These are phyloP conservation scores for Bretschneidera sinensis DNA, from an alignment of 345 rosid genomes.

Conservation along the genomic window DNA sequence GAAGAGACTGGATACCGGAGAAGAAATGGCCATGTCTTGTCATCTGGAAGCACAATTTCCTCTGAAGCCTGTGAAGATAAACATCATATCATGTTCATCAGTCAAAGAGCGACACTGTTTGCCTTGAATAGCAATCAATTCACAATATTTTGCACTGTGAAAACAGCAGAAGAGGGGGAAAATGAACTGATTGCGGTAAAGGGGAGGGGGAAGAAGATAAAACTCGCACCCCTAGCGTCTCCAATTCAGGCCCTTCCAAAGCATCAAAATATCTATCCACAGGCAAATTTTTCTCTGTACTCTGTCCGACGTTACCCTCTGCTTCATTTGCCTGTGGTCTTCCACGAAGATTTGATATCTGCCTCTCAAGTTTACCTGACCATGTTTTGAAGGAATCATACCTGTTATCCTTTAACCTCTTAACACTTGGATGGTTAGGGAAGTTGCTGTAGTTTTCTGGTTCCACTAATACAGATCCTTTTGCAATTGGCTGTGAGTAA, in stretches of 20 bases:
- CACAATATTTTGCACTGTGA: no score
- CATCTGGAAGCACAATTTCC: conserved; percentile 62
- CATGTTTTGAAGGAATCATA: conserved; percentile 80
- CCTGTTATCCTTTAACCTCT: conserved; percentile 48
- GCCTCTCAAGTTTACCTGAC: conserved; percentile 83
- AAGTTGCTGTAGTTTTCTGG: conserved; percentile 12
- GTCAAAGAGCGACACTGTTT: no score
- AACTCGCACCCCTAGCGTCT: conserved; percentile 58
- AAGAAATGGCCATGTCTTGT: conserved; percentile 77
- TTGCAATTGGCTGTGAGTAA: conserved; percentile 68
- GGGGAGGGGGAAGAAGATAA: not conserved
- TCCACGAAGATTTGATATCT: conserved; percentile 53
- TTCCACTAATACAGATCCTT: conserved; percentile 21
- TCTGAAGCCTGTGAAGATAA: conserved; percentile 63
- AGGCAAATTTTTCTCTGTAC: conserved; percentile 34
- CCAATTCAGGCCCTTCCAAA: conserved; percentile 77
- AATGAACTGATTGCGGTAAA: no score
- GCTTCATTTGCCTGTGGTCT: conserved; percentile 31
- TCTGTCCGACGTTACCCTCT: no score
- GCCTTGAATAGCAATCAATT: no score
- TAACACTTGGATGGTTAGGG: conserved; percentile 24
- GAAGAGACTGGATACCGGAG: conserved; percentile 67
- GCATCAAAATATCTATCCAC: conserved; percentile 81
- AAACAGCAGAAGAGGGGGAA: no score
- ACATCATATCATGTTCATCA: no score